phyloP scores from a whole-genome alignment of 768 basidiomycete genomes.

The Boletus huronensis region DNA sequence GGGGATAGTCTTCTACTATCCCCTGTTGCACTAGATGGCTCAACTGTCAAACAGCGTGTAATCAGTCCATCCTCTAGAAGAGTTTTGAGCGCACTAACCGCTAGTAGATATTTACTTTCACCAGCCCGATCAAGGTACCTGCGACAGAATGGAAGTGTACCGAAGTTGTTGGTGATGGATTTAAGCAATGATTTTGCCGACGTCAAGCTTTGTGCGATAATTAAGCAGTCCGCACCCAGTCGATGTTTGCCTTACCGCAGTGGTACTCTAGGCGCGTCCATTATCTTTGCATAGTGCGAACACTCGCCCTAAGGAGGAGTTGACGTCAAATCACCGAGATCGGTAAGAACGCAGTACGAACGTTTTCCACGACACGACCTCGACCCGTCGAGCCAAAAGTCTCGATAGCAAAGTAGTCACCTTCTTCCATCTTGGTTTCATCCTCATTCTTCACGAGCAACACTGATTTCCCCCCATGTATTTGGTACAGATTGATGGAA shows the following conservation, averaged over 20 bases:
- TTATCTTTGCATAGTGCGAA: conserved; percentile 84
- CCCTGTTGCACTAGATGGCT: conserved; percentile 87
- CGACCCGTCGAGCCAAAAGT: conserved; percentile 98
- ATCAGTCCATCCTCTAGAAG: not conserved
- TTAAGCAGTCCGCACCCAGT: not conserved
- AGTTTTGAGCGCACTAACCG: conserved; percentile 45
- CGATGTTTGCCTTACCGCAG: conserved; percentile 53
- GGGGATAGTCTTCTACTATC: conserved; percentile 90
- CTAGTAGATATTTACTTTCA: conserved; percentile 90
- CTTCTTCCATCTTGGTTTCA: conserved; percentile 97
- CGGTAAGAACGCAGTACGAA: conserved; percentile 30
- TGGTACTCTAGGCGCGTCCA: conserved; percentile 67
- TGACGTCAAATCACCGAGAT: not conserved
- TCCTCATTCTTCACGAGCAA: conserved; percentile 87
- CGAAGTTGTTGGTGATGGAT: conserved; percentile 89
- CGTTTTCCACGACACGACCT: conserved; percentile 81
- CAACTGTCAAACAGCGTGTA: conserved; percentile 44
- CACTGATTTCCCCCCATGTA: conserved; percentile 93
- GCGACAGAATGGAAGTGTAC: conserved; percentile 92
- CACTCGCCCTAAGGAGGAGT: conserved; percentile 66
- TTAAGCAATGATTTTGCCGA: conserved; percentile 84
- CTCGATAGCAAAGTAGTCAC: conserved; percentile 98
- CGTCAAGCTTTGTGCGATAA: conserved; percentile 53
- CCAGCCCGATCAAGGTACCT: conserved; percentile 91
- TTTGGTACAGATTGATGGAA: conserved; percentile 84